These are phyloP conservation scores for Artemisia argyi DNA, from an alignment of 129 eudicot species.

Conservation along the genomic window DNA sequence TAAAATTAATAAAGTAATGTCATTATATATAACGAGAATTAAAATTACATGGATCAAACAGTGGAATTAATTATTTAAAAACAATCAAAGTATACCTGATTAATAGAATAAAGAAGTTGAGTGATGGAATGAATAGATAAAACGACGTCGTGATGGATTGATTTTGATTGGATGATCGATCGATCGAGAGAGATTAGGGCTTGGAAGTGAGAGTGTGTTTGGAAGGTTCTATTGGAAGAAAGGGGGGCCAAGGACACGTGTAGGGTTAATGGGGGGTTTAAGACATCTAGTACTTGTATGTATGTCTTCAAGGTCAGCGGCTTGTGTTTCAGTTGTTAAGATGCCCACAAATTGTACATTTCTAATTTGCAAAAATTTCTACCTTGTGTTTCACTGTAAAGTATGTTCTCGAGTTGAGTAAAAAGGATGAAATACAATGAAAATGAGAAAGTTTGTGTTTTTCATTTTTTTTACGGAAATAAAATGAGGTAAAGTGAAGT, in stretches of 20 bases:
- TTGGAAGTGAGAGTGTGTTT: conserved; percentile 33
- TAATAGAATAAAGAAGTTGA: conserved; percentile 19
- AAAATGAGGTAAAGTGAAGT: no score
- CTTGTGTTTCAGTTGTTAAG: no score
- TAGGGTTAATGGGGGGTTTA: conserved; percentile 6
- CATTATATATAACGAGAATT: conserved; percentile 23
- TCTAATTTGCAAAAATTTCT: no score
- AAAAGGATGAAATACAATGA: no score
- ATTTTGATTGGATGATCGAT: conserved; percentile 32
- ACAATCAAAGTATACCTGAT: conserved; percentile 27
- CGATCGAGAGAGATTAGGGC: conserved; percentile 42
- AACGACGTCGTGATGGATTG: conserved; percentile 25
- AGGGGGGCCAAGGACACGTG: no score
- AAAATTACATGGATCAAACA: conserved; percentile 7
- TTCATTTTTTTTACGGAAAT: no score
- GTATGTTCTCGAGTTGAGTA: no score
- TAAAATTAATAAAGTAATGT: not conserved
- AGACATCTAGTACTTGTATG: no score
- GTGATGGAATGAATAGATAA: not conserved
- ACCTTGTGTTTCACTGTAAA: no score
- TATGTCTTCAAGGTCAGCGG: no score
- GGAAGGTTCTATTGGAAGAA: conserved; percentile 43
- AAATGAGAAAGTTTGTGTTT: no score
- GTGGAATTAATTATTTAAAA: conserved; percentile 13
- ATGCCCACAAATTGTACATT: no score